These are phyloP conservation scores for Medicago truncatula DNA, from an alignment of 306 rosid species.

Conservation along the genomic window MtrunA17r5.0-ANR NC_053043.1:40062001-40062500, in stretches of 20 bases:
- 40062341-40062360: background rate
- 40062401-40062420: background rate
- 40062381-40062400: background rate
- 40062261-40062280: slow-evolving; percentile 54
- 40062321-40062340: slow-evolving; percentile 30
- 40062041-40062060: slow-evolving; percentile 57
- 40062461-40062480: background rate
- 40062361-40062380: slow-evolving; percentile 1
- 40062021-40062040: slow-evolving; percentile 54
- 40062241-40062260: slow-evolving; percentile 42
- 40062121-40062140: slow-evolving; percentile 53
- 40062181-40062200: slow-evolving; percentile 46
- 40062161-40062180: slow-evolving; percentile 43
- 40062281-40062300: slow-evolving; percentile 53
- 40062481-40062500: background rate
- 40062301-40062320: slow-evolving; percentile 56
- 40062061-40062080: background rate
- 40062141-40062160: slow-evolving; percentile 67
- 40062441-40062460: background rate
- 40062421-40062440: background rate
- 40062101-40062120: slow-evolving; percentile 50
- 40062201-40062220: slow-evolving; percentile 34
- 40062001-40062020: slow-evolving; percentile 40
- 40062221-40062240: slow-evolving; percentile 38
- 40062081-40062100: background rate